These are phyloP conservation scores for Sporisorium graminicola DNA, from an alignment of 1,284 basidiomycete genomes.

Conservation along the genomic window DNA sequence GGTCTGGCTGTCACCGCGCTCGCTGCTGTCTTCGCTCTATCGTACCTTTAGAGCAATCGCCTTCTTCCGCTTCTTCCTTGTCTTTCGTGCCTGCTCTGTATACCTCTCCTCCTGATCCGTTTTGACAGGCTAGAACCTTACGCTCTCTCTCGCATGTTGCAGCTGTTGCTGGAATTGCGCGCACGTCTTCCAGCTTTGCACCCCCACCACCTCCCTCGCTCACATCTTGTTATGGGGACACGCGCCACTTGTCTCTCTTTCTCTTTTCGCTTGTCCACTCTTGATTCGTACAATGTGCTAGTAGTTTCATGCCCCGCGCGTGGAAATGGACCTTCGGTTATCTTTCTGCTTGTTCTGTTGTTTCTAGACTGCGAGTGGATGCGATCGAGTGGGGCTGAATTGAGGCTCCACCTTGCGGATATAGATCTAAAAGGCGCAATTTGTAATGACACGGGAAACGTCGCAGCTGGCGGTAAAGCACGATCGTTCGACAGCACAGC, in stretches of 20 bases:
- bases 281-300: background rate
- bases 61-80: too few relatives aligned
- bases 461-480: too few relatives aligned
- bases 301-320: background rate
- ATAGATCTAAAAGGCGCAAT: too few relatives aligned
- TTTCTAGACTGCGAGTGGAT: background rate
- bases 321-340: constrained; percentile 2
- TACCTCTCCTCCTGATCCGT: background rate
- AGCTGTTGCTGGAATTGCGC: too few relatives aligned
- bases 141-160: too few relatives aligned
- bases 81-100: background rate
- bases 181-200: too few relatives aligned
- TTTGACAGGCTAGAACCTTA: background rate
- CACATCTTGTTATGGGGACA: background rate
- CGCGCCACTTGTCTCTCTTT: too few relatives aligned
- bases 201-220: too few relatives aligned
- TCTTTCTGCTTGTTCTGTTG: background rate
- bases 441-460: too few relatives aligned
- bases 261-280: background rate
- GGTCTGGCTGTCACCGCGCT: constrained; percentile 26
- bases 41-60: background rate
- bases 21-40: constrained; percentile 14
- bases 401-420: background rate
- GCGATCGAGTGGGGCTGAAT: background rate
- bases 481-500: too few relatives aligned